Evolutionary conservation across 306 rosid genomes (phyloP), one percentile per base, ranked within the genome.

Genomic region (Psophocarpus tetragonolobus): DNA sequence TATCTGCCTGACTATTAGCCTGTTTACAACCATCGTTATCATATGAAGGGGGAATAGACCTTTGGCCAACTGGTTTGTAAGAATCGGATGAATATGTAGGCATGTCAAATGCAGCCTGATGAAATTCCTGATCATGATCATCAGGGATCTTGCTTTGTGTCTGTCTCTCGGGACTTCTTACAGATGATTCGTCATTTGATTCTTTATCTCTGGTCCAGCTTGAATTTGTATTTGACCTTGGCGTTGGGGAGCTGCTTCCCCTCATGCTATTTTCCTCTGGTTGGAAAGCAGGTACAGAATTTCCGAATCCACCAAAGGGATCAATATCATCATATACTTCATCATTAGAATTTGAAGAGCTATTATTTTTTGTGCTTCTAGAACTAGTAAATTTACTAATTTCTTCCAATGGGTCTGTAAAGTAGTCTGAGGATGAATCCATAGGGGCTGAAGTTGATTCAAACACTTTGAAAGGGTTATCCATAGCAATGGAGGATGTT

Each of bases 251-350:
- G 79, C 79, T 87, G 62, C 81, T 81, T 48, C 86, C 92, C 74
- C 82, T 88, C 56, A 81, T 90, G 69, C 84, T 85, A 78, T 65
- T 82, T 79, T 83, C 85, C 73, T 89, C 99, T 8, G 91, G 82
- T 73, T 91, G 87, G 84, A 87, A 89, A 69, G 94, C 78, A 15
- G 97, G 90, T 61, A 85, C 82, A 15, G 97, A 86, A 84, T 90
- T 86, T 17, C 96, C 91, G 81, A 91, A 94, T 81, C 87, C 89
- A 56, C 80, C 89, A 78, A 95, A 92, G 74, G 96, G 97, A 81
- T 92, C 88, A 38, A 83, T 72, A 78, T 91, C 90, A 84, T 91
- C 93, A 76, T 87, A 86, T 61, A 75, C 79, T 80, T 53, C 81
- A 41, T 89, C 87, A 83, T 91, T 89, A 66, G 90, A 84, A 62